Conservation (phyloP, 169 alveolate genomes). For the Plasmodium gonderi region DNA sequence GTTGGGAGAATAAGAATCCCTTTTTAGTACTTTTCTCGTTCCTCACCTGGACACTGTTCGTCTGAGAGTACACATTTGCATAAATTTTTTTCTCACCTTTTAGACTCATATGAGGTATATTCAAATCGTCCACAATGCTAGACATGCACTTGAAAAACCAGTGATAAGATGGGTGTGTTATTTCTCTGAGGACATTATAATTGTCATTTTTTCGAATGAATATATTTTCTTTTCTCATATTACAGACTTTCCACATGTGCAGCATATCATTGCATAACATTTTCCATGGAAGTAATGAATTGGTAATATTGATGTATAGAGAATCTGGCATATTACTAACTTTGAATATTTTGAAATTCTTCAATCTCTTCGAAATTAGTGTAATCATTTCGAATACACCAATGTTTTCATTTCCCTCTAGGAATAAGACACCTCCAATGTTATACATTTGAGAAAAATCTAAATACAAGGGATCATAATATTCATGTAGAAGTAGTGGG, state of each 20-base stretch:
- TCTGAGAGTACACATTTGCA: not conserved
- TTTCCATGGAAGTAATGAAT: slow-evolving; percentile 80
- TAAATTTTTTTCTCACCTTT: not conserved
- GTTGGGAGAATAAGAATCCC: not conserved
- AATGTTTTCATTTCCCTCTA: slow-evolving; percentile 77
- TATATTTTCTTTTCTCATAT: slow-evolving; percentile 73
- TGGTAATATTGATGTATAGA: slow-evolving; percentile 76
- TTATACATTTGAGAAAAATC: slow-evolving; percentile 69
- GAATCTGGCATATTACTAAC: slow-evolving; percentile 80
- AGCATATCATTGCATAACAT: slow-evolving; percentile 77
- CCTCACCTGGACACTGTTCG: not conserved
- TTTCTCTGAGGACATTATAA: slow-evolving; percentile 75
- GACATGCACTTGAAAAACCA: slow-evolving; percentile 76
- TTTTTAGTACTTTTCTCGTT: not conserved
- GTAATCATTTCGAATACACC: slow-evolving; percentile 77
- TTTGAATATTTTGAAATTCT: slow-evolving; percentile 70
- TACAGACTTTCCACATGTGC: slow-evolving; percentile 73
- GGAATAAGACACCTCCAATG: slow-evolving; percentile 77
- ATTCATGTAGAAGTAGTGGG: slow-evolving; percentile 79
- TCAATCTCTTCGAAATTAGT: slow-evolving; percentile 47
- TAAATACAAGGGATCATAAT: slow-evolving; percentile 78
- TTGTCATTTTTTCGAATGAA: slow-evolving; percentile 60
- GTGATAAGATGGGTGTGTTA: slow-evolving; percentile 81
- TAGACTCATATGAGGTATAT: slow-evolving; percentile 27
- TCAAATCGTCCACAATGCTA: slow-evolving; percentile 73